Conservation (phyloP, 345 rosid genomes). For the Gossypium australe region DNA sequence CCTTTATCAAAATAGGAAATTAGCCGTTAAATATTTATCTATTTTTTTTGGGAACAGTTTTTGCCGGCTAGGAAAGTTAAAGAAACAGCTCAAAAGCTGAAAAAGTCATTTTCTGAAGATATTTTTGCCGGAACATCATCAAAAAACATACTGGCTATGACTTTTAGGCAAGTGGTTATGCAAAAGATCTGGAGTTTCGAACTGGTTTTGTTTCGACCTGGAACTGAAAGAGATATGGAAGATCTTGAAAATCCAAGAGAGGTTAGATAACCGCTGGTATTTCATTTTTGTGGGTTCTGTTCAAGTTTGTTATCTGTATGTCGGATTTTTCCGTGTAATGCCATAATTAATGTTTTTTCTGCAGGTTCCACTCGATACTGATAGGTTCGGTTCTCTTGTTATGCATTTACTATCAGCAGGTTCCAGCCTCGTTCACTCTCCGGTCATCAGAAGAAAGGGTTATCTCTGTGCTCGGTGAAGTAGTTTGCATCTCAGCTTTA, state of each 20-base stretch:
- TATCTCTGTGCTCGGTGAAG: conserved; percentile 73
- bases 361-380: conserved; percentile 47
- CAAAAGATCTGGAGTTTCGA: conserved; percentile 75
- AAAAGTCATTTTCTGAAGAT: conserved; percentile 39
- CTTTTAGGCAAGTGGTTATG: conserved; percentile 80
- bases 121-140: conserved; percentile 38
- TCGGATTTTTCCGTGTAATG: conserved; percentile 23
- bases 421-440: conserved; percentile 48
- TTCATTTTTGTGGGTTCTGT: neutral
- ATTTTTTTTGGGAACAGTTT: conserved; percentile 43
- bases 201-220: conserved; percentile 60
- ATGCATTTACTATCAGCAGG: conserved; percentile 67
- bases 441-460: conserved; percentile 55
- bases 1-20: neutral
- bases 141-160: conserved; percentile 73
- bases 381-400: conserved; percentile 54
- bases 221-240: conserved; percentile 61
- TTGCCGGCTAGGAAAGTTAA: conserved; percentile 73
- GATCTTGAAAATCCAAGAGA: conserved; percentile 65
- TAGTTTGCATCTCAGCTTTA: conserved; percentile 55
- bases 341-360: conserved; percentile 31
- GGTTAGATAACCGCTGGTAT: conserved; percentile 37
- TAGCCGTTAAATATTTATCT: neutral
- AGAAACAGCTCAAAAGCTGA: conserved; percentile 58
- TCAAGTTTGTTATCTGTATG: neutral